These are phyloP conservation scores for Tothia fuscella DNA, from an alignment of 2,329 filamentous ascomycete species.

Conservation along the genomic window DNA sequence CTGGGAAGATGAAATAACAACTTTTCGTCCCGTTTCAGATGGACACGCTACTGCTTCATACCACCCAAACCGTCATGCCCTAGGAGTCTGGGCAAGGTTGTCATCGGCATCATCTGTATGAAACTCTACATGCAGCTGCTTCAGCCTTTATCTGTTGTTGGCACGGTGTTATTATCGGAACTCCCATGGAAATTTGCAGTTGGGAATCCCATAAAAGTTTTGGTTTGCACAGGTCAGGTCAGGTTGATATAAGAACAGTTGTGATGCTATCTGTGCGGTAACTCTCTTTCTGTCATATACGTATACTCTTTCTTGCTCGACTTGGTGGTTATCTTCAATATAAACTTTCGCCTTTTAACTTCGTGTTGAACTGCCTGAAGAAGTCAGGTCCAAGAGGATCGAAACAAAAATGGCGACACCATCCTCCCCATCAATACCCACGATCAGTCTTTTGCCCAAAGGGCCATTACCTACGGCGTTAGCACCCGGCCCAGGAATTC, in stretches of 20 bases:
- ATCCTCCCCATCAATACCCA: too few species aligned
- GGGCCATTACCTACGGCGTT: too few species aligned
- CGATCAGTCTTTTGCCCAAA: too few species aligned
- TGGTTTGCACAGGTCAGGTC: background rate
- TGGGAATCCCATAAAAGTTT: background rate
- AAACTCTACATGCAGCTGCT: slow-evolving; percentile 4
- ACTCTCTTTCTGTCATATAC: background rate
- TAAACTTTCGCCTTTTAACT: too few species aligned
- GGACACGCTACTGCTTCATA: slow-evolving; percentile 8
- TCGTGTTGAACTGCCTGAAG: too few species aligned
- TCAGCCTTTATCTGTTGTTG: slow-evolving; percentile 1
- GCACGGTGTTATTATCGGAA: background rate
- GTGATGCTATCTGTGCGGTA: background rate
- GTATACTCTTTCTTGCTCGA: background rate
- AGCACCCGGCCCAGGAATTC: too few species aligned
- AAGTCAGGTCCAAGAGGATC: too few species aligned
- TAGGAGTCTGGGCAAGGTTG: background rate
- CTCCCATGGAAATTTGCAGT: background rate
- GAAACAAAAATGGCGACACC: too few species aligned
- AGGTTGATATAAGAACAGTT: background rate
- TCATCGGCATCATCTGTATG: too few species aligned
- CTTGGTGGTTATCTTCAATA: too few species aligned
- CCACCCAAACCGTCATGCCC: slow-evolving; percentile 3
- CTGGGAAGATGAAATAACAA: too few species aligned
- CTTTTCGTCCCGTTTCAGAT: slow-evolving; percentile 5